phyloP scores from a whole-genome alignment of 2,329 filamentous ascomycete genomes.

The Trichoderma sp. region DNA sequence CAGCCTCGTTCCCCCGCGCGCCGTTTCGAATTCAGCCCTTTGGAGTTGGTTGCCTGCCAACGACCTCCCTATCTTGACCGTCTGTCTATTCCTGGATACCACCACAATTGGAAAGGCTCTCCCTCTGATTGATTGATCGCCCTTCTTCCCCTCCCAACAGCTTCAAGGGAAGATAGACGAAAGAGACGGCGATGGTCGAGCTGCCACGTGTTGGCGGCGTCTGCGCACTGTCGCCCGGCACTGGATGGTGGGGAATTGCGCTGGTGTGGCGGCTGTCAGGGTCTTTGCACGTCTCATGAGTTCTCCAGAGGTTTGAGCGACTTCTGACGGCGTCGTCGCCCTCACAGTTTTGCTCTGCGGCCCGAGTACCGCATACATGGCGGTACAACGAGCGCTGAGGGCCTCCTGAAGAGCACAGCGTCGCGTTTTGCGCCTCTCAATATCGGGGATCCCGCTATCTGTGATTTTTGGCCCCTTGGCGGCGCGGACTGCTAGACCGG shows the following conservation, averaged over 20 bases:
- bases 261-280: slow-evolving; percentile 23
- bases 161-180: not conserved
- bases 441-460: slow-evolving; percentile 15
- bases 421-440: slow-evolving; percentile 1
- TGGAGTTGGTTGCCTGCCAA: not conserved
- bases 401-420: not conserved
- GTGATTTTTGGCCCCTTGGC: not conserved
- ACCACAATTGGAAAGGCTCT: slow-evolving; percentile 1
- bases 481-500: not conserved
- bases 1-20: slow-evolving; percentile 1
- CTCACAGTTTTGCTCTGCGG: not conserved
- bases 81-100: slow-evolving; percentile 9
- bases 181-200: not conserved
- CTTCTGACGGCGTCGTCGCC: not conserved
- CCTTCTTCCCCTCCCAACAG: not conserved
- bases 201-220: not conserved
- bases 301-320: slow-evolving; percentile 25
- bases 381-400: not conserved
- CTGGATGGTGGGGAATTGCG: slow-evolving; percentile 25
- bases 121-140: not conserved
- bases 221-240: slow-evolving; percentile 18
- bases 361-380: slow-evolving; percentile 8
- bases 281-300: not conserved
- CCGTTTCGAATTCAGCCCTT: not conserved
- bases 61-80: not conserved